phyloP scores from a whole-genome alignment of 345 rosid genomes.

The Hevea brasiliensis region DNA sequence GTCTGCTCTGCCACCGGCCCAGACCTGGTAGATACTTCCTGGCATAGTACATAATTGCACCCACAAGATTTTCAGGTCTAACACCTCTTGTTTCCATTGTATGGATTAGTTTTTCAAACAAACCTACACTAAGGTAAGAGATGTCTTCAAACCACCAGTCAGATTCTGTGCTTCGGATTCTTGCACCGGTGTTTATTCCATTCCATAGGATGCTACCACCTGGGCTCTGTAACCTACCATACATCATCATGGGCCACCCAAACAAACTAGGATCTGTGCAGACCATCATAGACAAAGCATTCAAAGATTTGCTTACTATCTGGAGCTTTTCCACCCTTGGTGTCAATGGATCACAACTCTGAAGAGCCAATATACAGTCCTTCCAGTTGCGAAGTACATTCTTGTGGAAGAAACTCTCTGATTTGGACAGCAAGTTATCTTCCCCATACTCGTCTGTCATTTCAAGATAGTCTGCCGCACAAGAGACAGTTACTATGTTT shows the following conservation, averaged over 20 bases:
- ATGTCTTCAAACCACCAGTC: slow-evolving; percentile 99
- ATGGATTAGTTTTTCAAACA: slow-evolving; percentile 75
- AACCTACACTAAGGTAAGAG: slow-evolving; percentile 63
- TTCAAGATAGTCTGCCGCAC: slow-evolving; percentile 84
- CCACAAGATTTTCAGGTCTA: slow-evolving; percentile 65
- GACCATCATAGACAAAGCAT: slow-evolving; percentile 75
- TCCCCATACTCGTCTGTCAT: slow-evolving; percentile 84
- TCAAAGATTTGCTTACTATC: slow-evolving; percentile 59
- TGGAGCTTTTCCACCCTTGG: slow-evolving; percentile 68
- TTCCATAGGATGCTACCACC: slow-evolving; percentile 99
- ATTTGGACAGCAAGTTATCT: slow-evolving; percentile 67
- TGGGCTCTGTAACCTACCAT: slow-evolving; percentile 92
- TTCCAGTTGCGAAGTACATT: slow-evolving; percentile 79
- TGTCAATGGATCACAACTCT: slow-evolving; percentile 53
- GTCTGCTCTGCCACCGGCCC: slow-evolving; percentile 78
- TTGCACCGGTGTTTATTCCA: slow-evolving; percentile 95
- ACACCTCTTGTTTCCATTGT: slow-evolving; percentile 73
- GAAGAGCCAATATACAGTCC: slow-evolving; percentile 82
- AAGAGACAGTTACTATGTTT: slow-evolving; percentile 56
- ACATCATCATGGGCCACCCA: slow-evolving; percentile 99
- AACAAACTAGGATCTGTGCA: slow-evolving; percentile 96
- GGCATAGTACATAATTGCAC: slow-evolving; percentile 79
- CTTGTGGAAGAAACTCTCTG: slow-evolving; percentile 72
- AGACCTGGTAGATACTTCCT: slow-evolving; percentile 86
- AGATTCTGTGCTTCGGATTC: slow-evolving; percentile 69